phyloP scores from a whole-genome alignment of 2,329 filamentous ascomycete genomes.

The Claviceps humidiphila region DNA sequence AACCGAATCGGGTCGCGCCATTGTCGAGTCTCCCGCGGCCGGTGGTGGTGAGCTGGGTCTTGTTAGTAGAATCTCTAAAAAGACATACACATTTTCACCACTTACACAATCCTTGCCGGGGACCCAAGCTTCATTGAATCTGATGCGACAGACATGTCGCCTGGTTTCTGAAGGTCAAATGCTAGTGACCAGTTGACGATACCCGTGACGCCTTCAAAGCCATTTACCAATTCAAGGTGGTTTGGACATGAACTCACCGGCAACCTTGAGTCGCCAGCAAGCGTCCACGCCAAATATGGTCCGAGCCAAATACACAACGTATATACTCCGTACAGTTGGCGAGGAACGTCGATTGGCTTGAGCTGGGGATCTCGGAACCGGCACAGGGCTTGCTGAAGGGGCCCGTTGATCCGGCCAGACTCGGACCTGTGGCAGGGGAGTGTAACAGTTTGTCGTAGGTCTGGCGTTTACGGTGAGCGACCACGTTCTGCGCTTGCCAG shows the following conservation, averaged over 20 bases:
- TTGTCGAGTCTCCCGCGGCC: constrained; percentile 27
- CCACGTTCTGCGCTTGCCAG: constrained; percentile 3
- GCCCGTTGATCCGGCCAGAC: neutral
- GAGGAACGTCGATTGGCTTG: neutral
- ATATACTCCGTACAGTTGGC: too few relatives aligned
- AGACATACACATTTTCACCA: neutral
- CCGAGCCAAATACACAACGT: neutral
- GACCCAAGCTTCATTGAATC: constrained; percentile 36
- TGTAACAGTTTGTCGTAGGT: neutral
- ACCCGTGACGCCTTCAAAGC: constrained; percentile 41
- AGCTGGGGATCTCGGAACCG: constrained; percentile 10
- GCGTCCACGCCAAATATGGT: neutral
- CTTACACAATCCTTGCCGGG: constrained; percentile 40
- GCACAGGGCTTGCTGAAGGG: constrained; percentile 5
- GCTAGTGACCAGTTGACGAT: constrained; percentile 42
- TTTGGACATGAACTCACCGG: neutral
- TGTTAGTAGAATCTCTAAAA: constrained; percentile 5
- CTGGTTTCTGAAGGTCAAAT: constrained; percentile 29
- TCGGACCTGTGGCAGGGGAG: neutral
- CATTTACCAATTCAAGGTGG: constrained; percentile 12
- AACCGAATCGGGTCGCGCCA: constrained; percentile 38
- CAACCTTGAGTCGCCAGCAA: neutral
- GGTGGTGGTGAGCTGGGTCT: constrained; percentile 21
- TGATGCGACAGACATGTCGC: constrained; percentile 40
- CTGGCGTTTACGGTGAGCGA: constrained; percentile 1